Conservation (phyloP, 2,329 filamentous ascomycete species). For the Penicillium sp. region DNA sequence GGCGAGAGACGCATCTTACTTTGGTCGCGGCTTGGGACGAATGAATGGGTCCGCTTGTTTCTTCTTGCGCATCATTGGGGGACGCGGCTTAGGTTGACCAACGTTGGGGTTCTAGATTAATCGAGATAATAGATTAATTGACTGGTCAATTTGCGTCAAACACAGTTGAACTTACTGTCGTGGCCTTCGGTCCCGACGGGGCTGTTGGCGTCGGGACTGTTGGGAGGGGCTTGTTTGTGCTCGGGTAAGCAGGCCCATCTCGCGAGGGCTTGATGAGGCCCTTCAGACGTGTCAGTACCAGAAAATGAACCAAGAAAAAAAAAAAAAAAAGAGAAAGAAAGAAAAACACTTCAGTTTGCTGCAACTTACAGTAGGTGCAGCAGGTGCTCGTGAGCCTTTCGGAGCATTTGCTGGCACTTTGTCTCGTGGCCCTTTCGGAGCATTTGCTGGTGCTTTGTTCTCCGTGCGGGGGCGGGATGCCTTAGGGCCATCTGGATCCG, state of each 20-base stretch:
- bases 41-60: not conserved
- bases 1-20: not conserved
- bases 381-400: conserved; percentile 8
- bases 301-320: not conserved
- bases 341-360: not conserved
- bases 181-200: conserved; percentile 11
- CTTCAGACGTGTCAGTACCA: conserved; percentile 16
- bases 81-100: not conserved
- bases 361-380: conserved; percentile 16
- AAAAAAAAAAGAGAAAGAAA: not conserved
- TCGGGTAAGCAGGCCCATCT: conserved; percentile 32
- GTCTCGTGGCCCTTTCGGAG: conserved; percentile 15
- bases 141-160: not conserved
- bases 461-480: conserved; percentile 29
- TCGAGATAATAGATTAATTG: not conserved
- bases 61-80: not conserved
- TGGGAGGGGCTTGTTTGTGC: conserved; percentile 18
- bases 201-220: conserved; percentile 5
- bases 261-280: conserved; percentile 43
- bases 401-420: conserved; percentile 23
- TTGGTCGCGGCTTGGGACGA: not conserved
- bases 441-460: conserved; percentile 24
- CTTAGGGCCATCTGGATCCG: conserved; percentile 24
- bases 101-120: not conserved
- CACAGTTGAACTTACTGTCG: not conserved